These are phyloP conservation scores for Penicillium palitans DNA, from an alignment of 2,329 filamentous ascomycete genomes.

Conservation along the genomic window DNA sequence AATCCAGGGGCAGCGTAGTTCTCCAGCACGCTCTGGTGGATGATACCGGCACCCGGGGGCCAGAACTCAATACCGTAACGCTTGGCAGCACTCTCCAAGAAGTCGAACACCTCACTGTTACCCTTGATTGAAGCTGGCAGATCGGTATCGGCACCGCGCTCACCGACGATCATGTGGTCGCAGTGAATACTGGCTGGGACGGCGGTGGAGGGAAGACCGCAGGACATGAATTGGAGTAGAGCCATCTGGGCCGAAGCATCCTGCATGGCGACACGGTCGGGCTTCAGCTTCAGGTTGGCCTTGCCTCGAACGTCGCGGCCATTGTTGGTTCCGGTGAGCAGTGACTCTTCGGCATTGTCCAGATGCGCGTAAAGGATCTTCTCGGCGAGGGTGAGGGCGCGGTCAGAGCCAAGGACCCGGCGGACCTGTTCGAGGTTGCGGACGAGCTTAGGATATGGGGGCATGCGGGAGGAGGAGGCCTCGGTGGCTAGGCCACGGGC, in stretches of 20 bases:
- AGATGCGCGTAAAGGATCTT: slow-evolving; percentile 98
- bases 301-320: slow-evolving; percentile 79
- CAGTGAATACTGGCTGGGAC: slow-evolving; percentile 98
- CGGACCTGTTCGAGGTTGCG: slow-evolving; percentile 74
- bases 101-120: slow-evolving; percentile 97
- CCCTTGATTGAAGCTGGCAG: slow-evolving; percentile 79
- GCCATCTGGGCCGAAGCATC: slow-evolving; percentile 99
- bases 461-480: slow-evolving; percentile 57
- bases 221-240: slow-evolving; percentile 97
- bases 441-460: slow-evolving; percentile 80
- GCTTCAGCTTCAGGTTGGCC: slow-evolving; percentile 94
- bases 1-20: slow-evolving; percentile 96
- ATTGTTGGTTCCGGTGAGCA: slow-evolving; percentile 79
- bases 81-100: slow-evolving; percentile 86
- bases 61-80: slow-evolving; percentile 95
- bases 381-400: slow-evolving; percentile 81
- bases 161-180: slow-evolving; percentile 97
- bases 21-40: slow-evolving; percentile 96
- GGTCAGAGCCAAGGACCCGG: slow-evolving; percentile 64
- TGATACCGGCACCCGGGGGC: slow-evolving; percentile 90
- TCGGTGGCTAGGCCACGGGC: slow-evolving; percentile 41
- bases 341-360: slow-evolving; percentile 82
- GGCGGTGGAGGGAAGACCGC: slow-evolving; percentile 81
- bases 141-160: slow-evolving; percentile 84
- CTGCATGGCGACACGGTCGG: slow-evolving; percentile 97